Conservation (phyloP, 176 grass and related monocot species). For the Avena sativa region DNA sequence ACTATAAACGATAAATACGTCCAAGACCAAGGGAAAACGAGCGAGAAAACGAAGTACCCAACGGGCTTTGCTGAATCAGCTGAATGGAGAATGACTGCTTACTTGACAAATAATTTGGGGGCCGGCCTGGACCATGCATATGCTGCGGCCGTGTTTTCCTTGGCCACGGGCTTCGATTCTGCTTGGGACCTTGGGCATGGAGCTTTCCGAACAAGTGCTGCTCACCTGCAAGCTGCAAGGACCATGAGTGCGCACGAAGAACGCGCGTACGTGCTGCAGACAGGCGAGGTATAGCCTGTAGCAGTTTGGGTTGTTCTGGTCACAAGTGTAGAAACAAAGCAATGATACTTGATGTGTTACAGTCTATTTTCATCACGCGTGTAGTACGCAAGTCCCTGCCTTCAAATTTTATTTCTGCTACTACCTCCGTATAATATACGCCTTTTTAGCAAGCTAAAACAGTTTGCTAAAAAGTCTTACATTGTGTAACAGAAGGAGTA, state of each 20-base stretch:
- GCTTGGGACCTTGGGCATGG: not conserved
- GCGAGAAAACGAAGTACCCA: not conserved
- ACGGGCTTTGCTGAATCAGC: slow-evolving; percentile 25
- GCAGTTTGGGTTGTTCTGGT: slow-evolving; percentile 5
- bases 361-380: no score
- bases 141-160: slow-evolving; percentile 12
- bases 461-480: no score
- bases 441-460: no score
- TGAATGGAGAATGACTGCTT: slow-evolving; percentile 49
- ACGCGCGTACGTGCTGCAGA: not conserved
- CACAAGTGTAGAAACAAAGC: not conserved
- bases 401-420: no score
- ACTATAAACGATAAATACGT: slow-evolving; percentile 25
- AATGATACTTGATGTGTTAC: not conserved
- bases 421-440: no score
- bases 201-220: slow-evolving; percentile 37
- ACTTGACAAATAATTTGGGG: slow-evolving; percentile 47
- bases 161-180: not conserved
- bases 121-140: slow-evolving; percentile 44
- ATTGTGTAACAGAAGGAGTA: no score
- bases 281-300: no score
- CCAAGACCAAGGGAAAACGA: not conserved
- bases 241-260: slow-evolving; percentile 8
- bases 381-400: no score
- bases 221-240: slow-evolving; percentile 40